Evolutionary conservation across 495 filamentous ascomycete genomes (phyloP).

Genomic region (Echria macrotheca): DNA sequence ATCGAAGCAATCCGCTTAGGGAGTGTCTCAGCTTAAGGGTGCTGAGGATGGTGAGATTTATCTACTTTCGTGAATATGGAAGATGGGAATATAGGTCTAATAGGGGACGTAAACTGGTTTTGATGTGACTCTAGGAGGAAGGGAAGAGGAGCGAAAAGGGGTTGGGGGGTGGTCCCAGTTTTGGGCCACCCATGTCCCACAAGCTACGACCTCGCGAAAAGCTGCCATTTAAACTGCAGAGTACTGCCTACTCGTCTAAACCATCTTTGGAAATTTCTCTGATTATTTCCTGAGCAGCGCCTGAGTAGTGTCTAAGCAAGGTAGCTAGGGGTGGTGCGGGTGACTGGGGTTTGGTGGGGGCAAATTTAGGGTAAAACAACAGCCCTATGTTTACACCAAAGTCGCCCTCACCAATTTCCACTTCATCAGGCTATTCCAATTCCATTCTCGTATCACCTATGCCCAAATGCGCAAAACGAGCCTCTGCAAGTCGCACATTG

Average conservation of each 20-base stretch:
- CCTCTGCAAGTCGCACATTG: too few species aligned
- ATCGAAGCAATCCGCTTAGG: not conserved
- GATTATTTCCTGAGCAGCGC: conserved; percentile 2
- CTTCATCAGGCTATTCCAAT: too few species aligned
- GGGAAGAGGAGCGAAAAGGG: conserved; percentile 3
- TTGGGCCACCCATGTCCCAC: conserved; percentile 2
- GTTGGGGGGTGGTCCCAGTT: not conserved
- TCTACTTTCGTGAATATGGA: conserved; percentile 3
- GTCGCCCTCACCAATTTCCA: too few species aligned
- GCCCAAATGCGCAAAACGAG: too few species aligned
- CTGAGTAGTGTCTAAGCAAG: conserved; percentile 2
- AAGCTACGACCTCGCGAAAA: conserved; percentile 4
- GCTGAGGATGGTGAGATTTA: not conserved
- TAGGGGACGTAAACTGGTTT: conserved; percentile 2
- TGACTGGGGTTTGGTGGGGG: conserved; percentile 1
- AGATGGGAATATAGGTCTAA: conserved; percentile 2
- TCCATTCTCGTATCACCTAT: too few species aligned
- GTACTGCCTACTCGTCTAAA: conserved; percentile 3
- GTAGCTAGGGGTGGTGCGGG: not conserved
- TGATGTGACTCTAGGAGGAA: conserved; percentile 2
- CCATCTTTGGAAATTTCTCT: conserved; percentile 3
- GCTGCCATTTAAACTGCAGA: conserved; percentile 2
- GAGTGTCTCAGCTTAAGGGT: not conserved
- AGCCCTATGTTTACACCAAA: too few species aligned
- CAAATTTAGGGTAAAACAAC: conserved; percentile 5